phyloP scores from a whole-genome alignment of 2,329 filamentous ascomycete species.

The Orbilia brochopaga region DNA sequence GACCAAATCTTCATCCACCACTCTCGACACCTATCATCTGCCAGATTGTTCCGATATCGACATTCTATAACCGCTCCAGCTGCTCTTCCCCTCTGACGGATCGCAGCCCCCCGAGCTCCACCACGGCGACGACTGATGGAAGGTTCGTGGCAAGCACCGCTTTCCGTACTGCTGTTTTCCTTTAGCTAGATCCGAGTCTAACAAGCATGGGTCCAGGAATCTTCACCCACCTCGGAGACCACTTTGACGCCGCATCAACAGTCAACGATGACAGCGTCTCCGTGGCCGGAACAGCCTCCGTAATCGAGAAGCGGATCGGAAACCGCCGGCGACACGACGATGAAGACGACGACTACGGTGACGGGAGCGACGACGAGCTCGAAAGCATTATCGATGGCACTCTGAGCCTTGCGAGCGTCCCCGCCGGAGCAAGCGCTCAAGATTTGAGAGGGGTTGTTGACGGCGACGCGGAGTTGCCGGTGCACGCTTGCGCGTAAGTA shows the following conservation, averaged over 20 bases:
- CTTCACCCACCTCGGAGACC: slow-evolving; percentile 45
- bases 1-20: background rate
- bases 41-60: background rate
- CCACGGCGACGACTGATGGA: slow-evolving; percentile 6
- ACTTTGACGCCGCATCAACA: slow-evolving; percentile 54
- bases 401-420: slow-evolving; percentile 78
- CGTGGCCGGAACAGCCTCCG: slow-evolving; percentile 61
- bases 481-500: slow-evolving; percentile 93
- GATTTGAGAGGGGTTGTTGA: slow-evolving; percentile 58
- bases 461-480: slow-evolving; percentile 81
- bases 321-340: slow-evolving; percentile 76
- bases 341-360: slow-evolving; percentile 80
- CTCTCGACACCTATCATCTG: background rate
- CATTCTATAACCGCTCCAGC: background rate
- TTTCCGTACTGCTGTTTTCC: background rate
- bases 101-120: background rate
- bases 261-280: slow-evolving; percentile 66
- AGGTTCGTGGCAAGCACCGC: slow-evolving; percentile 5
- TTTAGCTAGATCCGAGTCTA: background rate
- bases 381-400: slow-evolving; percentile 57
- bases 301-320: slow-evolving; percentile 53
- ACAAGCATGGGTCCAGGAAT: slow-evolving; percentile 55
- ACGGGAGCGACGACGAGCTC: slow-evolving; percentile 66
- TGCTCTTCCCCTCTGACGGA: background rate
- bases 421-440: slow-evolving; percentile 71